These are phyloP conservation scores for Fusarium udum DNA, from an alignment of 2,329 filamentous ascomycete species.

Conservation along the genomic window DNA sequence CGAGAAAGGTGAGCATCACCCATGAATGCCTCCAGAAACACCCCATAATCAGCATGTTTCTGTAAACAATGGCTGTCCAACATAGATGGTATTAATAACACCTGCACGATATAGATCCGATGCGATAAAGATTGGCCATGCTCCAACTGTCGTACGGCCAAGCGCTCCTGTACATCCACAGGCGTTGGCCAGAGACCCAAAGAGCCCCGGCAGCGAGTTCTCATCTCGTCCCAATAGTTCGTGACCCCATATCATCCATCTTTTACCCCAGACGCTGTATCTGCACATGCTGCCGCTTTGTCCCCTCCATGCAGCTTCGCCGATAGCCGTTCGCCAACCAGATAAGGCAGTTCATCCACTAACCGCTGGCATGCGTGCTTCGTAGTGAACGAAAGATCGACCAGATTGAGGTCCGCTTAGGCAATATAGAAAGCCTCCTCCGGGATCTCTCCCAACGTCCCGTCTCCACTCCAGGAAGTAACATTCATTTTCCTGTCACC, in stretches of 20 bases:
- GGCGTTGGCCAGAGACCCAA: constrained; percentile 64
- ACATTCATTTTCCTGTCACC: constrained; percentile 31
- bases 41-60: constrained; percentile 3
- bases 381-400: constrained; percentile 64
- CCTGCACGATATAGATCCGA: constrained; percentile 56
- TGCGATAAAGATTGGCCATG: constrained; percentile 68
- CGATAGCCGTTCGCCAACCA: not conserved
- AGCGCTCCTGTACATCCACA: constrained; percentile 63
- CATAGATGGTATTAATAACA: constrained; percentile 30
- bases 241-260: constrained; percentile 37
- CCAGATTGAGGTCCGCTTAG: constrained; percentile 56
- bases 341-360: not conserved
- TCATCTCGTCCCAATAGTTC: constrained; percentile 70
- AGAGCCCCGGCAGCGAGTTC: constrained; percentile 63
- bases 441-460: constrained; percentile 48
- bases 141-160: constrained; percentile 65
- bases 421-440: constrained; percentile 56
- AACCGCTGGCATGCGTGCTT: not conserved
- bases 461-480: constrained; percentile 38
- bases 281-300: not conserved
- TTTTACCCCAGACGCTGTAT: not conserved
- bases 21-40: constrained; percentile 6
- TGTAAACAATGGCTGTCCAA: not conserved
- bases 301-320: not conserved
- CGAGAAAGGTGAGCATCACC: constrained; percentile 51